phyloP scores from a whole-genome alignment of 78 protist genomes.

The Creolimax fragrantissima region DNA sequence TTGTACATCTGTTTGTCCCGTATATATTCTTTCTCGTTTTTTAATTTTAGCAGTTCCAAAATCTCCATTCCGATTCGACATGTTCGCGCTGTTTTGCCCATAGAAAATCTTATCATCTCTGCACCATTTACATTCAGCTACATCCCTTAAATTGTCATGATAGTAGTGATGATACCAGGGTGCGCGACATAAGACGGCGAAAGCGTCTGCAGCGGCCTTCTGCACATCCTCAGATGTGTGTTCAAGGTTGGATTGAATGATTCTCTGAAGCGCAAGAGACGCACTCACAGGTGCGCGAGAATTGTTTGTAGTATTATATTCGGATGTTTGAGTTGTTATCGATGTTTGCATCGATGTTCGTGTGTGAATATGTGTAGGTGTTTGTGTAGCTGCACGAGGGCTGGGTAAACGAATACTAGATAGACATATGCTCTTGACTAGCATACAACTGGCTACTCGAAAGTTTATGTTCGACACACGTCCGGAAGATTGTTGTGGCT shows the following conservation, averaged over 20 bases:
- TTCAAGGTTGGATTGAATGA: neutral
- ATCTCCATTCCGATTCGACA: no score
- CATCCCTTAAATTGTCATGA: neutral
- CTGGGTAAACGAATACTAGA: neutral
- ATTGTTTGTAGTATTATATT: no score
- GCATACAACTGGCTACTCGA: neutral
- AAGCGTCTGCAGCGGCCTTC: neutral
- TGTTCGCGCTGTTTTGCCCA: no score
- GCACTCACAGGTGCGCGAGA: neutral
- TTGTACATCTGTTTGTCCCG: no score
- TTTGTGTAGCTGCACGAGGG: neutral
- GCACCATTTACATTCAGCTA: no score
- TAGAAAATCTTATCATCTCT: no score
- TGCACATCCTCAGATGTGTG: neutral
- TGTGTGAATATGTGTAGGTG: no score
- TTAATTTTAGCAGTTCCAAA: no score
- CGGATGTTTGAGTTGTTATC: no score
- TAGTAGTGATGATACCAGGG: neutral
- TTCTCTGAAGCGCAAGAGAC: neutral
- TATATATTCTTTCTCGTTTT: no score
- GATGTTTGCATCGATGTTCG: no score
- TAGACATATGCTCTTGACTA: neutral
- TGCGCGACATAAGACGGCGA: neutral
- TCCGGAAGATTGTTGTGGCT: neutral
- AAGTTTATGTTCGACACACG: neutral